Evolutionary conservation across 768 basidiomycete genomes (phyloP).

Genomic region (Crucibulum laeve): DNA sequence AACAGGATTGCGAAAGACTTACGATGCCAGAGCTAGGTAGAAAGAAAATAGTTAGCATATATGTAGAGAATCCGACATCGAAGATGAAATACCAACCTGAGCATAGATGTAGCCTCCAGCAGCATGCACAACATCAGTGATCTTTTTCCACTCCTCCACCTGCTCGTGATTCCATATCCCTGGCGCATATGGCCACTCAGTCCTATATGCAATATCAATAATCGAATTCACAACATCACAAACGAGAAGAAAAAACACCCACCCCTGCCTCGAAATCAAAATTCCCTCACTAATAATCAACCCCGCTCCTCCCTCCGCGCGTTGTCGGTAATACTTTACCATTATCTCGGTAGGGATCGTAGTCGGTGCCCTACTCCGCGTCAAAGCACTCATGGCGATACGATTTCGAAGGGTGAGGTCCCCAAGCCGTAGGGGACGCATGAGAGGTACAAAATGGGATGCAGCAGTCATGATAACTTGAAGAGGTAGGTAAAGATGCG

Average conservation of each 20-base stretch:
- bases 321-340: slow-evolving; percentile 36
- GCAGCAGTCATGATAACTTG: no score
- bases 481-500: no score
- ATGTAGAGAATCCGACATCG: no score
- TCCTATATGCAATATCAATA: slow-evolving; percentile 17
- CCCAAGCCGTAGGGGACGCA: slow-evolving; percentile 21
- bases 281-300: slow-evolving; percentile 36
- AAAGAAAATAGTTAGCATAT: not conserved
- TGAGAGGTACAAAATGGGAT: no score
- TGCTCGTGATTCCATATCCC: slow-evolving; percentile 45
- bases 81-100: slow-evolving; percentile 25
- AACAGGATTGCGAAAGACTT: slow-evolving; percentile 4
- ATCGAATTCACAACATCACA: not conserved
- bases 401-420: slow-evolving; percentile 30
- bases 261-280: slow-evolving; percentile 39
- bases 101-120: slow-evolving; percentile 39
- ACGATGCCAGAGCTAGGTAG: slow-evolving; percentile 32
- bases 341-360: slow-evolving; percentile 33
- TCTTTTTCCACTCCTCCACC: slow-evolving; percentile 37
- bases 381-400: slow-evolving; percentile 35
- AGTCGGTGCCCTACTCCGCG: slow-evolving; percentile 32
- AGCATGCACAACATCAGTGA: slow-evolving; percentile 42
- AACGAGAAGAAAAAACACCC: slow-evolving; percentile 2
- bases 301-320: slow-evolving; percentile 30
- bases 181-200: slow-evolving; percentile 39